phyloP scores from a whole-genome alignment of 352 stramenopile genomes.

The Pythium phragmiticola region DNA sequence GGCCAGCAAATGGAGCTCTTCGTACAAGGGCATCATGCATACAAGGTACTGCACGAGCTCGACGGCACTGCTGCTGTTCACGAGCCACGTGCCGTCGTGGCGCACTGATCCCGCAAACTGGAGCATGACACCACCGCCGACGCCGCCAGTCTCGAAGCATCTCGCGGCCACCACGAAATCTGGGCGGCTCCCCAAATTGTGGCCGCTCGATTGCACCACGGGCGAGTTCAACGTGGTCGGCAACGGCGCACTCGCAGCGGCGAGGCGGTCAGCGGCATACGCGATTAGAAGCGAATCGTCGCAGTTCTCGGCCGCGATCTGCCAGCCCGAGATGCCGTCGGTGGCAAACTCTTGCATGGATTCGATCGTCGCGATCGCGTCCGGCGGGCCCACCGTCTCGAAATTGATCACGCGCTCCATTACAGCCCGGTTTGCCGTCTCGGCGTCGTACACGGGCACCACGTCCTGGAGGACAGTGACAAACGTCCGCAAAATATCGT shows the following conservation, averaged over 20 bases:
- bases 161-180: constrained; percentile 19
- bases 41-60: constrained; percentile 61
- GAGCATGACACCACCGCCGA: constrained; percentile 28
- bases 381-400: constrained; percentile 18
- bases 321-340: constrained; percentile 28
- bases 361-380: constrained; percentile 48
- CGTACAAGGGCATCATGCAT: constrained; percentile 50
- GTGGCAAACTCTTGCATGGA: constrained; percentile 24
- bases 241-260: constrained; percentile 18
- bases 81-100: constrained; percentile 33
- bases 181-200: not conserved
- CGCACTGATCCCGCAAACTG: constrained; percentile 39
- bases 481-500: constrained; percentile 69
- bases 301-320: constrained; percentile 54
- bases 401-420: constrained; percentile 39
- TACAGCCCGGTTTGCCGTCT: constrained; percentile 26
- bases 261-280: constrained; percentile 33
- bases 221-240: not conserved
- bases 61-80: constrained; percentile 31
- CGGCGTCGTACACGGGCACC: constrained; percentile 31
- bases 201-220: not conserved
- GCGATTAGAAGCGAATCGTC: constrained; percentile 53
- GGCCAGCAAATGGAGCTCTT: constrained; percentile 49
- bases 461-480: constrained; percentile 52
- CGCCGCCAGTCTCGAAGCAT: constrained; percentile 6